Evolutionary conservation across 2,329 filamentous ascomycete genomes (phyloP), one percentile per base, ranked within the genome.

Genomic region (Akanthomyces uredinophilus): DNA sequence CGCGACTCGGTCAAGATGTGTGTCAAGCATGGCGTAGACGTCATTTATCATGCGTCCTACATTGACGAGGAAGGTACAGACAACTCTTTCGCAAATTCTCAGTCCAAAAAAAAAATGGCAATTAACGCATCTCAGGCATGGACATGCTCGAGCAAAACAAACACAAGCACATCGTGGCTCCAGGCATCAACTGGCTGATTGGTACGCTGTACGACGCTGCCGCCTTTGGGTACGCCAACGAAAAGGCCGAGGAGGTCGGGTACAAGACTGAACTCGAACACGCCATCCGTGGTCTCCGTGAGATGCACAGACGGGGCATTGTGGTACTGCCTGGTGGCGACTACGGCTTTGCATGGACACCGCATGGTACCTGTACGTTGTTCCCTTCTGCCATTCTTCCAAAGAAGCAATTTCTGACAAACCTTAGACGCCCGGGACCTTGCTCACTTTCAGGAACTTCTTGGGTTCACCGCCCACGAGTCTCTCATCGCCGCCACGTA

Each of bases 271-370:
- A 81, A 64, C 70, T 79, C 5, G 72, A 78, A 1, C 65, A 67
- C 1, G 77, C 78, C 0, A 70, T 76, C 24, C 64, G 66, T 16
- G 78, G 69, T 0, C 69, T 80, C 41, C 69, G 70, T 18, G 78
- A 81, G 66, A 80, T 81, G 75, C 76, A 78, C 65, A 66, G 69
- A 10, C 71, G 78, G 44, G 78, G 78, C 18, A 79, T 81, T 49
- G 69, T 72, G 0, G 72, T 81, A 1, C 70, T 81, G 5, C 79
- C 79, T 14, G 77, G 77, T 35, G 78, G 75, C 22, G 77, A 80
- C 64, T 81, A 79, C 52, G 77, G 78, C 3, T 80, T 81, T 59
- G 75, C 78, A 1, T 81, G 78, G 78, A 77, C 75, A 0, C 78
- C 78, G 0, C 78, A 81, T 49, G 78, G 79, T 8, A 79, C 78